Evolutionary conservation across 148 eudicot species (phyloP), one percentile per base, ranked within the genome.

Genomic region (Rhododendron henanense): DNA sequence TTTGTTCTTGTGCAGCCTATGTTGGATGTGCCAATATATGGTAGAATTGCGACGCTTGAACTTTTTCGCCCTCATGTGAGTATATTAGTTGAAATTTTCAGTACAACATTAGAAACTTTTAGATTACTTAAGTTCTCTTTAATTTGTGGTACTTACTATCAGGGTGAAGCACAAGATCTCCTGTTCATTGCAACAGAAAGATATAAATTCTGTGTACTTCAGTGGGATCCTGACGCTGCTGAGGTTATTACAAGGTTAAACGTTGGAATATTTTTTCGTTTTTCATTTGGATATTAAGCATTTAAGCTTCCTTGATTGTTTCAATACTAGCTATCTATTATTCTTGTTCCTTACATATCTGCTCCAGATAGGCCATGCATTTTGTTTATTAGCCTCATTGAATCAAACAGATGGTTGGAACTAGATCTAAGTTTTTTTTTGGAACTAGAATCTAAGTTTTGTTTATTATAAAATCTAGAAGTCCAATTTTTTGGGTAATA

Each of bases 81-180:
- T 96, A 79, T 25, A 85, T 41, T 18, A 53, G 39, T 85, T 23
- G 50, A 9, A 57, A 69, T 47, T 23, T 67, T 53, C 14, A 7
- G 45, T 80, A 16, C 18, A 14, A 78, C 11, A 41, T 28, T 21
- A 11, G 3, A 55, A 14, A 77, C 59, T 57, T 39, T 41, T 51
- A 16, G n/a, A 35, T n/a, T 73, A 57, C 45, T 39, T 71, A 6
- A 23, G 35, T 37, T 57, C 47, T 75, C 15, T 80, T 63, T 79
- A 21, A 85, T 85, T 51, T 86, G 4, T 83, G 81, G 23, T 50
- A n/a, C 89, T 85, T 78, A 15, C 61, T 85, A 31, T 82, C 94
- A 96, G 99, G 99, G 99, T 61, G 99, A 96, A 91, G 86, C 94
- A 41, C 99, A 96, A 92, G 99, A 96, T 90, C 91, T 96, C 84